phyloP scores from a whole-genome alignment of 2,329 filamentous ascomycete species.

The Fusarium beomiforme region DNA sequence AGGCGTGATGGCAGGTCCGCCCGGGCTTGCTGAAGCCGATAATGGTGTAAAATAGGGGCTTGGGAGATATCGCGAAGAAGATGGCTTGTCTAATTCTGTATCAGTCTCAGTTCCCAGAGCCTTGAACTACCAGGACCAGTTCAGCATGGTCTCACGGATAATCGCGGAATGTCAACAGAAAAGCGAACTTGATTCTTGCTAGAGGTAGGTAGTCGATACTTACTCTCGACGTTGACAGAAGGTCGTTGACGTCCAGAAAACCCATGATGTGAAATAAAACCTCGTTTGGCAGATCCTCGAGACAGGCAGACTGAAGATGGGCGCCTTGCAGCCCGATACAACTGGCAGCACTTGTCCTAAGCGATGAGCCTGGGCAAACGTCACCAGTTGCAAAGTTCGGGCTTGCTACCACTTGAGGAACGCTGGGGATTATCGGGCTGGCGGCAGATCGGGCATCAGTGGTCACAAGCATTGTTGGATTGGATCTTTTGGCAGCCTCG shows the following conservation, averaged over 20 bases:
- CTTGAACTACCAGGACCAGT: background rate
- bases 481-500: conserved; percentile 27
- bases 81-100: conserved; percentile 63
- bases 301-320: conserved; percentile 25
- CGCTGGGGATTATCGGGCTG: conserved; percentile 14
- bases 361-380: background rate
- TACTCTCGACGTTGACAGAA: conserved; percentile 66
- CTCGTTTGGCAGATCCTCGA: conserved; percentile 64
- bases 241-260: conserved; percentile 66
- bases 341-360: background rate
- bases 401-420: conserved; percentile 15
- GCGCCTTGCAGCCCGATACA: background rate
- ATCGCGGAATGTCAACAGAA: background rate
- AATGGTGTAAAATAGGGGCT: conserved; percentile 71
- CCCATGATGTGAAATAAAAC: conserved; percentile 64
- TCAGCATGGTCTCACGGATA: background rate
- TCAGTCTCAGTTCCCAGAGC: conserved; percentile 28
- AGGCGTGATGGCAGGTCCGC: conserved; percentile 65
- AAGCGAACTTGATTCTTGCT: conserved; percentile 1
- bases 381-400: conserved; percentile 5
- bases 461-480: conserved; percentile 35
- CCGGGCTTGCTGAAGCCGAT: conserved; percentile 68
- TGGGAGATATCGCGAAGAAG: conserved; percentile 70
- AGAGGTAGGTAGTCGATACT: conserved; percentile 41
- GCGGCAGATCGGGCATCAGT: conserved; percentile 46